These are phyloP conservation scores for Limonium bicolor DNA, from an alignment of 148 eudicot species.

Conservation along the genomic window DNA sequence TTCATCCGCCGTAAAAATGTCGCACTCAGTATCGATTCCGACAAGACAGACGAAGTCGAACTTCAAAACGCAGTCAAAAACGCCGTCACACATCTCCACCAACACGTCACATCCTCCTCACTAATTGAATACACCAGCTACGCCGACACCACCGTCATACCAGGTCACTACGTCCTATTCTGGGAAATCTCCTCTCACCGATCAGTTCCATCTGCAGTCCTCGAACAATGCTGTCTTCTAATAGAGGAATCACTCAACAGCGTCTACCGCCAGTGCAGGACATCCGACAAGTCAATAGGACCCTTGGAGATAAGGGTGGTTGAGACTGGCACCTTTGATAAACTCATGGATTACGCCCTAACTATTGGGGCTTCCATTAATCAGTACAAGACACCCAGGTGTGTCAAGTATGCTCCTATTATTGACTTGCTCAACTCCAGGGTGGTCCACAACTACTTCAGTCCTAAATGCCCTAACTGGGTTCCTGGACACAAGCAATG, in stretches of 20 bases:
- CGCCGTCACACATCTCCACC: too few relatives aligned
- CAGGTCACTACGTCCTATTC: constrained; percentile 18
- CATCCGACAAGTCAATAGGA: constrained; percentile 11
- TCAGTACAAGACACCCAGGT: constrained; percentile 15
- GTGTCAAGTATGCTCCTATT: constrained; percentile 12
- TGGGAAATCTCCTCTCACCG: constrained; percentile 6
- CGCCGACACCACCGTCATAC: constrained; percentile 17
- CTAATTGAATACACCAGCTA: constrained; percentile 22
- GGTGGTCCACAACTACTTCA: constrained; percentile 11
- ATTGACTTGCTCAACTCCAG: constrained; percentile 15
- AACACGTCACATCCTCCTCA: too few relatives aligned
- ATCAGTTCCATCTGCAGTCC: background rate
- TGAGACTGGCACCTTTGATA: constrained; percentile 16
- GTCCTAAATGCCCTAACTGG: constrained; percentile 13
- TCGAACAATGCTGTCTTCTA: constrained; percentile 12
- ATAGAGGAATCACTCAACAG: constrained; percentile 14
- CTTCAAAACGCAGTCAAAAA: constrained; percentile 19
- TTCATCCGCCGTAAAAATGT: constrained; percentile 20
- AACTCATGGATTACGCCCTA: constrained; percentile 16
- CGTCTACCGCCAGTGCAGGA: constrained; percentile 12
- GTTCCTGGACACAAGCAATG: constrained; percentile 13
- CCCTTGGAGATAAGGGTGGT: constrained; percentile 14
- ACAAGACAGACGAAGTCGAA: constrained; percentile 23
- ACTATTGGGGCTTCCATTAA: constrained; percentile 13
- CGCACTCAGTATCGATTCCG: constrained; percentile 16